These are phyloP conservation scores for Schizophyllum commune DNA, from an alignment of 1,284 basidiomycete genomes.

Conservation along the genomic window DNA sequence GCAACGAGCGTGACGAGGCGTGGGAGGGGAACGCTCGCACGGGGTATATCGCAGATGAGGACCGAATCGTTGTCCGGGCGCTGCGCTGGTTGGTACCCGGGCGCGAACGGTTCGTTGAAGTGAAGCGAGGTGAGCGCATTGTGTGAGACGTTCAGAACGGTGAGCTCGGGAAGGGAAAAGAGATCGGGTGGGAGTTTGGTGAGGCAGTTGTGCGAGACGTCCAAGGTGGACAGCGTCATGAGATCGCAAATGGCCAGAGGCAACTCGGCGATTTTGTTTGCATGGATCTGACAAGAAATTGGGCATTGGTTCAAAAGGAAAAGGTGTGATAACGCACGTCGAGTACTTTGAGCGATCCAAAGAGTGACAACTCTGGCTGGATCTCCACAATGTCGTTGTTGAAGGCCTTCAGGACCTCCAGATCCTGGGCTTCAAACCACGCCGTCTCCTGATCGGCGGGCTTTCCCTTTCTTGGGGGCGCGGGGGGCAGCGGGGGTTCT, in stretches of 20 bases:
- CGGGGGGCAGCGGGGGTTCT: conserved; percentile 47
- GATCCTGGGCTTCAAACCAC: conserved; percentile 75
- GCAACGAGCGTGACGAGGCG: conserved; percentile 49
- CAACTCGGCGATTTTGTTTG: conserved; percentile 54
- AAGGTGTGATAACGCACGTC: conserved; percentile 43
- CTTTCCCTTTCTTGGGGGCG: conserved; percentile 27
- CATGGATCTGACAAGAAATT: conserved; percentile 47
- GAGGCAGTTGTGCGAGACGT: conserved; percentile 65
- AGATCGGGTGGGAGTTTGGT: conserved; percentile 52
- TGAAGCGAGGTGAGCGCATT: conserved; percentile 55
- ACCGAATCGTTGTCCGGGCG: conserved; percentile 30
- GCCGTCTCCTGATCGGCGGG: conserved; percentile 32
- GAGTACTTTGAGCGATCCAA: conserved; percentile 68
- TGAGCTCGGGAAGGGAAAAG: conserved; percentile 60
- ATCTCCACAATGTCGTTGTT: conserved; percentile 71
- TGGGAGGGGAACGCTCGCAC: conserved; percentile 57
- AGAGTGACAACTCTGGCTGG: conserved; percentile 72
- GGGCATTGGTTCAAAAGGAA: not conserved
- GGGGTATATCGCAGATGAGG: conserved; percentile 53
- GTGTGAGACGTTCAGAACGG: conserved; percentile 60
- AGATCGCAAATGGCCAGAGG: conserved; percentile 62
- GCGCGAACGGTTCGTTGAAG: conserved; percentile 50
- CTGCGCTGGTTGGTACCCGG: conserved; percentile 19
- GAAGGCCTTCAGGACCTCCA: conserved; percentile 65
- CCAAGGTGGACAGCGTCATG: conserved; percentile 50